Conservation (phyloP, 495 filamentous ascomycete species). For the Neurospora tetrasperma region DNA sequence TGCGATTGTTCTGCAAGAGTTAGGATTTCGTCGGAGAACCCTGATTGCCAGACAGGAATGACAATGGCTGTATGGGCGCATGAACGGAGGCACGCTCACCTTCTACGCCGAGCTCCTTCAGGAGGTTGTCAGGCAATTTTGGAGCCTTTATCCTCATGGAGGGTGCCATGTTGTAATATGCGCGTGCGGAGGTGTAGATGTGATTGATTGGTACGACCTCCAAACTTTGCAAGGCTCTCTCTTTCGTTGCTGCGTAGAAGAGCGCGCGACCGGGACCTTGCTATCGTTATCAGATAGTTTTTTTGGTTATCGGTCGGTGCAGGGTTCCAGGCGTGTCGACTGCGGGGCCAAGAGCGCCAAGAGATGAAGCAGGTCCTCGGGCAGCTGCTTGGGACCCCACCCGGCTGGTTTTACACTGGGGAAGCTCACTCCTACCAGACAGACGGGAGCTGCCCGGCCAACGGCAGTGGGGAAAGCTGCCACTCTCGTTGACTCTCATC, state of each 20-base stretch:
- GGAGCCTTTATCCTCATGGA: conserved; percentile 7
- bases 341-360: background rate
- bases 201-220: background rate
- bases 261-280: background rate
- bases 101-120: conserved; percentile 19
- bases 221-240: background rate
- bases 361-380: background rate
- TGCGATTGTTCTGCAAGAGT: background rate
- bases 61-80: background rate
- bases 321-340: background rate
- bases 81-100: conserved; percentile 2
- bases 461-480: background rate
- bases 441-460: background rate
- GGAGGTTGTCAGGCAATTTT: conserved; percentile 13
- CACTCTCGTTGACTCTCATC: background rate
- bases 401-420: background rate
- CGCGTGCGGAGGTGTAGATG: background rate
- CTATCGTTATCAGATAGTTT: background rate
- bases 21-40: background rate
- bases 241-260: background rate
- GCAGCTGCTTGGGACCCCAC: background rate
- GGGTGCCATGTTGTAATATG: conserved; percentile 7
- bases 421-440: background rate
- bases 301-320: background rate
- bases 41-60: background rate